Base-by-base conservation (phyloP, 495 filamentous ascomycete species). In the Hypoxylon subgilvum region DNA sequence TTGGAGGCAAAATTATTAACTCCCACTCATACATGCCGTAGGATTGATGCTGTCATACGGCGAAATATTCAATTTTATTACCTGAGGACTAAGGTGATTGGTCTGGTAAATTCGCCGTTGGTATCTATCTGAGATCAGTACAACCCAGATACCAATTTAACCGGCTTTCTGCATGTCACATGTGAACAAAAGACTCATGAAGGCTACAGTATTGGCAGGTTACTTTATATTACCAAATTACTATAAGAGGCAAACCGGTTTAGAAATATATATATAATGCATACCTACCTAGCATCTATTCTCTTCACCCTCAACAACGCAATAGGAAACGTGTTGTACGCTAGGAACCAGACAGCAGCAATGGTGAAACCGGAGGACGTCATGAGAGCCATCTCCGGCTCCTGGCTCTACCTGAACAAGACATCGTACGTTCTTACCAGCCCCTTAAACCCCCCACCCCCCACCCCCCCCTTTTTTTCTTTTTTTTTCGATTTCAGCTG, bases 401-500 rank as follows among this genome's bases (percentile, higher is more conserved):
- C 54, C 12, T 64, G 61, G 61, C 49, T 64, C 7, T 64, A 55
- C 19, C 31, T 64, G 9, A 64, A 64, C 38, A 48, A 52, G 16
- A 64, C 61, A 0, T 45, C 54, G 61, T 64, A 55, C n/a, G 61
- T 42, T 51, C 7, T 1, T 6, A 0, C 13, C 13, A 6, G 39
- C 6, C 25, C 9, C 22, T 4, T 39, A 12, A 21, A 47, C 14
- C 2, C 16, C 13, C 18, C 19, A 35, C 27, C 27, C 27, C 27
- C 27, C 10, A 10, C 27, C 27, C 27, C 27, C 27, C 27, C 27
- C 27, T 10, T 10, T 10, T 30, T 30, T 5, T 30, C 27, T 30
- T 13, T 35, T 12, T 4, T 35, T n/a, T n/a, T n/a, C n/a, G 23
- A 17, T 18, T 6, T n/a, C 5, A 17, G 13, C 27, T 63, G 12